Evolutionary conservation across 2,329 filamentous ascomycete genomes (phyloP), one percentile per base, ranked within the genome.

Genomic region (Zasmidium citrigriseum): DNA sequence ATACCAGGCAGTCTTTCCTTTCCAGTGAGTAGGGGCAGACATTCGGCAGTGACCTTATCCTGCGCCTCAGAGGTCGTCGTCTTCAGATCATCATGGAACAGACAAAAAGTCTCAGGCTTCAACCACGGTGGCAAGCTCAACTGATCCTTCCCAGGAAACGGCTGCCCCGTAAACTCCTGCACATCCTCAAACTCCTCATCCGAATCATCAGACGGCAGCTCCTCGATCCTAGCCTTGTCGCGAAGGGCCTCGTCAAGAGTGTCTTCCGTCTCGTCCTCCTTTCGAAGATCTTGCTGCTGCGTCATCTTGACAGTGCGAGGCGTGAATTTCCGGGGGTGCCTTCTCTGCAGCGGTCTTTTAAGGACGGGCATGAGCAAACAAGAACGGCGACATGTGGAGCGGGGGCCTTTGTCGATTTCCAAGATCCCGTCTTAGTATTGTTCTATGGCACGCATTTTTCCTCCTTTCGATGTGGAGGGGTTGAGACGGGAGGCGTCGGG

Each of bases 1-100:
- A 76, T 73, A 22, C 80, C 77, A 58, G n/a, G 38, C 82, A 78
- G 50, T 79, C 78, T 58, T 48, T 67, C 57, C 51, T 67, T 54
- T n/a, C 61, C 64, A 2, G 62, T 64, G 11, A 72, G 60, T 16
- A 65, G 59, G 5, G 69, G 67, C 5, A 72, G 54, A 54, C 69
- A 72, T 41, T 70, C 65, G 10, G 34, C 55, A 18, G 58, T 62
- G 4, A 60, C 63, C 44, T 70, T 60, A 18, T 44, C 27, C 29
- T 67, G 63, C 9, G 60, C 58, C 53, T 67, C 61, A 10, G 67
- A 64, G 14, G 66, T 68, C 12, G 54, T 58, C 12, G 68, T 71
- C 5, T 48, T 44, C 18, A 65, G 29, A n/a, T 69, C 60, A 22
- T 67, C 58, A 51, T 68, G 58, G 57, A 71, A 67, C 18, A 71